Conservation (phyloP, 257 asterid species). For the Solanum infundibuliforme region DNA sequence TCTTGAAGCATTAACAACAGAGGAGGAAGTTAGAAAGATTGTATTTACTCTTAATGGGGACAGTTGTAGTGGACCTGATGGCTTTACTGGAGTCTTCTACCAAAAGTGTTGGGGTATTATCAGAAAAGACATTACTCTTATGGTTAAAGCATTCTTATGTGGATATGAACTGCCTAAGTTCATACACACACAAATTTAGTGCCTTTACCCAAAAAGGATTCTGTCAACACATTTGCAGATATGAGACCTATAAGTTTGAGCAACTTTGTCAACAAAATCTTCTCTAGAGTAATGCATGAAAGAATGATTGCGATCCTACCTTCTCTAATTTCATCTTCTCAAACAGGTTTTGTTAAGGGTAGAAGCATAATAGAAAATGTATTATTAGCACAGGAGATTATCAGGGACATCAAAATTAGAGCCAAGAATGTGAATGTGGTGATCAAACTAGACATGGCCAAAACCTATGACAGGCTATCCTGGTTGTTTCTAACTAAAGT, state of each 20-base stretch:
- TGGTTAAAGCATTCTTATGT: background rate
- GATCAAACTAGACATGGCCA: background rate
- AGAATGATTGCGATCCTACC: background rate
- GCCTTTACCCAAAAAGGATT: background rate
- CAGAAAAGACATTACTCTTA: background rate
- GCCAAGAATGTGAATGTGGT: background rate
- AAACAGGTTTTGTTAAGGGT: background rate
- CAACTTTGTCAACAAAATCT: background rate
- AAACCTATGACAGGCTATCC: background rate
- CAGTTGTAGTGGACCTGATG: background rate
- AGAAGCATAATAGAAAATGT: background rate
- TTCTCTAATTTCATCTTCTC: background rate
- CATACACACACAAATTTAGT: background rate
- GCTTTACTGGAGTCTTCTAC: background rate
- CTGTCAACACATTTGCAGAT: background rate
- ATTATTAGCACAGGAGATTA: background rate
- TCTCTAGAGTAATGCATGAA: background rate
- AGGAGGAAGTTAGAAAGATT: background rate
- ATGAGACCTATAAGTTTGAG: background rate
- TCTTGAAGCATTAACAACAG: background rate
- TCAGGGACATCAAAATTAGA: background rate
- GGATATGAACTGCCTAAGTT: background rate
- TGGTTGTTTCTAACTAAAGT: background rate
- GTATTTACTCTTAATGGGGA: background rate
- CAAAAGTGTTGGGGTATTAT: background rate